phyloP scores from a whole-genome alignment of 140 eudicot genomes.

The Flaveria floridana region DNA sequence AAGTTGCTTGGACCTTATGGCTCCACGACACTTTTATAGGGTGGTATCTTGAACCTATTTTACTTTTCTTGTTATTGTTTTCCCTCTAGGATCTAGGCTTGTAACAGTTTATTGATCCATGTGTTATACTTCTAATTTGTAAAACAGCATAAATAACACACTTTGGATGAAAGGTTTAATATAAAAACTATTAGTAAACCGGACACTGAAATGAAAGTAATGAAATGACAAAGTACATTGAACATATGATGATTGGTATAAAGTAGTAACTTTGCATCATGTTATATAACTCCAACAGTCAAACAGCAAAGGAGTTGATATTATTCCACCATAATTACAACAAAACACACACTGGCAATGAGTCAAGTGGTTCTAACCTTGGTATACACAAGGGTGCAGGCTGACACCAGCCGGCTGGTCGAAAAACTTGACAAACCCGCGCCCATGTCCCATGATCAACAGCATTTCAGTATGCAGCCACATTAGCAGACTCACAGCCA shows the following conservation, averaged over 20 bases:
- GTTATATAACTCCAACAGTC: neutral
- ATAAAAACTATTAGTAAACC: neutral
- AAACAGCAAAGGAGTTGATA: neutral
- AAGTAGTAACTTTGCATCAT: slow-evolving; percentile 6
- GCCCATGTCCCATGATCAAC: neutral
- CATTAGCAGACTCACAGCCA: slow-evolving; percentile 48
- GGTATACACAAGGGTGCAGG: neutral
- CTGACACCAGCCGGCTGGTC: slow-evolving; percentile 18
- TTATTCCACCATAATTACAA: slow-evolving; percentile 31
- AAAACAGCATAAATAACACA: neutral
- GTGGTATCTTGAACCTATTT: too few species aligned
- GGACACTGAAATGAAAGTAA: neutral
- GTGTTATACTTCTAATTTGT: too few species aligned
- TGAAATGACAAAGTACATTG: neutral
- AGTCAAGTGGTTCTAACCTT: neutral
- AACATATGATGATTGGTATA: slow-evolving; percentile 16
- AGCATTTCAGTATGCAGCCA: slow-evolving; percentile 51
- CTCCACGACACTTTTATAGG: slow-evolving; percentile 16
- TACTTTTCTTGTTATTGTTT: neutral
- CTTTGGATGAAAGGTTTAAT: neutral
- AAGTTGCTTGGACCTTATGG: slow-evolving; percentile 77
- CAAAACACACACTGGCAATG: neutral
- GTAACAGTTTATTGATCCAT: neutral
- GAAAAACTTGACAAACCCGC: slow-evolving; percentile 20
- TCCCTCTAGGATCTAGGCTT: slow-evolving; percentile 21